Evolutionary conservation across 306 rosid genomes (phyloP), one percentile per base, ranked within the genome.

Genomic region (Rubus parviflorus): DNA sequence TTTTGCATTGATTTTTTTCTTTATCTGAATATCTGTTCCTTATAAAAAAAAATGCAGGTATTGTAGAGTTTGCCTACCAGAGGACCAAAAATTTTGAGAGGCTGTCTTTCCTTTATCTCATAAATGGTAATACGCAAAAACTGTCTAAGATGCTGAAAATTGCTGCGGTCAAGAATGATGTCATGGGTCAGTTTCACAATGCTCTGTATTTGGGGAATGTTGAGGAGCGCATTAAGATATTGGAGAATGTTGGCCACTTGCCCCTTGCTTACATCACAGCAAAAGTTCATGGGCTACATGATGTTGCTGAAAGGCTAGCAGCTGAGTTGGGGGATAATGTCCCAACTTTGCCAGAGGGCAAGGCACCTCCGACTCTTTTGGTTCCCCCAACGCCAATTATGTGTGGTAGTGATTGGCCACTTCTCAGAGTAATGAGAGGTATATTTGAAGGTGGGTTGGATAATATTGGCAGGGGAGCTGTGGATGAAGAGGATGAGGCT

Each of bases 131-230:
- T 71, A 83, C 75, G 46, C 92, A 91, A 35, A 94, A 91, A 81
- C 91, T 94, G 72, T 86, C 97, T 61, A 94, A 94, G 90, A 94
- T 94, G 98, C 85, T 94, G 83, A 94, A 94, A 89, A 91, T 94
- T 79, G 98, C 98, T 43, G 97, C 90, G 86, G 96, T 94, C 23
- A 94, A 91, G 79, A 91, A 94, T 81, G 97, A 94, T 75, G 97
- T 94, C 79, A 94, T 94, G 98, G 98, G 98, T 56, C 98, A 94
- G 73, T 94, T 94, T 82, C 98, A 94, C 83, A 94, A 94, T 81
- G 96, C 98, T 62, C 70, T 91, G 40, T 94, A 94, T 81, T 76
- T 94, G 81, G 98, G 98, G 61, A 89, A 90, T 81, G 85, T 91
- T 43, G 81, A 79, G 41, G 98, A 94, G 75, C 96, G 96, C 20